Percentiles rank a stretch among this genome's conserved stretches.
Conservation (phyloP, 2,329 filamentous ascomycete genomes). For the Aspergillus fijiensis region DNA sequence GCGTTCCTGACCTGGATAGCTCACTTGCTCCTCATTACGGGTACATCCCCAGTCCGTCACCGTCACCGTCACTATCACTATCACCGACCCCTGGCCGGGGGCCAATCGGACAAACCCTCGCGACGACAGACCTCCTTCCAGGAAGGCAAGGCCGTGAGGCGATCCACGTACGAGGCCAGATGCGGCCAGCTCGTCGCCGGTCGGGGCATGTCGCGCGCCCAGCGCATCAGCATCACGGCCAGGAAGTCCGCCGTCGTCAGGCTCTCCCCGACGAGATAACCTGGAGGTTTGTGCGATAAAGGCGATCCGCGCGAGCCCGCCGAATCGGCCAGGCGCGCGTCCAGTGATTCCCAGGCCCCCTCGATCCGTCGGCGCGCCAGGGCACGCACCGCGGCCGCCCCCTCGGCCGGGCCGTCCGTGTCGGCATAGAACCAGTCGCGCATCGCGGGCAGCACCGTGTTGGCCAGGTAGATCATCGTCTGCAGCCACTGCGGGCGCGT, state of each 20-base stretch:
- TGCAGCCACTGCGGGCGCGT: background rate
- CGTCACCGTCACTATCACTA: background rate
- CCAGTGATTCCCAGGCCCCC: background rate
- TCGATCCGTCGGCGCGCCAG: background rate
- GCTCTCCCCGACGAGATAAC: background rate
- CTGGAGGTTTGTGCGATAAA: too few species aligned
- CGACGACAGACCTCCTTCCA: background rate
- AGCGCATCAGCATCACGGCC: conserved; percentile 1
- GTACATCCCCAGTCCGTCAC: background rate
- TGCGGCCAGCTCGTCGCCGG: background rate
- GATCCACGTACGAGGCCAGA: background rate
- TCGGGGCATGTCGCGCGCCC: background rate
- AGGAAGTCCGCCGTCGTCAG: background rate
- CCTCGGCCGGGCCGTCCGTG: background rate
- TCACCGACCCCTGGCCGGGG: background rate
- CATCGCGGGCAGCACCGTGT: background rate
- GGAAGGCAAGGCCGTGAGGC: background rate
- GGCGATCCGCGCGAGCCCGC: background rate
- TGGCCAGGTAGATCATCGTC: background rate
- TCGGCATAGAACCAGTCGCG: conserved; percentile 1
- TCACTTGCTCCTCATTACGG: background rate
- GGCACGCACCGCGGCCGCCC: background rate
- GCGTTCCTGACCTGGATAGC: background rate
- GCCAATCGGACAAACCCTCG: background rate
- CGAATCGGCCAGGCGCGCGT: background rate